phyloP scores from a whole-genome alignment of 495 filamentous ascomycete species.

The Trichoderma erinaceum region DNA sequence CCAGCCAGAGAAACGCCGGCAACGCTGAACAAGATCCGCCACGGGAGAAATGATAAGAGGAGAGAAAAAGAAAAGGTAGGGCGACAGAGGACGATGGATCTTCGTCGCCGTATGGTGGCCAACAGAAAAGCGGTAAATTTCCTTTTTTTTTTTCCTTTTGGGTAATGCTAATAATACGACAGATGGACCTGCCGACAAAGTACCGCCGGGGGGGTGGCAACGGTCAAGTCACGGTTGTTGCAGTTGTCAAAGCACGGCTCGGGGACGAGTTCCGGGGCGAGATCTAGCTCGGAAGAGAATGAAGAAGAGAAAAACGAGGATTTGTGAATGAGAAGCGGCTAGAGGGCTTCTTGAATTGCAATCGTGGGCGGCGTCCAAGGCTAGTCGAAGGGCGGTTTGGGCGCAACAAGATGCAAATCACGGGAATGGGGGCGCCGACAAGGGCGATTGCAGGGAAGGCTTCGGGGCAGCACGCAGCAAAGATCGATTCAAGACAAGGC shows the following conservation, averaged over 20 bases:
- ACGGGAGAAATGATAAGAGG: not conserved
- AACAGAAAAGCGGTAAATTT: conserved; percentile 10
- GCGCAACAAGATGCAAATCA: conserved; percentile 6
- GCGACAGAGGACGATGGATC: not conserved
- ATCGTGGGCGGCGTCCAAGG: not conserved
- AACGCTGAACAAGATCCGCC: not conserved
- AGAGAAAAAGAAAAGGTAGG: not conserved
- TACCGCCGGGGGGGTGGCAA: conserved; percentile 10
- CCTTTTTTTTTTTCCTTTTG: conserved; percentile 7
- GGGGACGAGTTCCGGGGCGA: not conserved
- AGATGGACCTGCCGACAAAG: conserved; percentile 9
- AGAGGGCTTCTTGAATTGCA: not conserved
- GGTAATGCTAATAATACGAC: conserved; percentile 8
- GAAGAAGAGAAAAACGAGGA: not conserved
- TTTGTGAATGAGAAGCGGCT: not conserved
- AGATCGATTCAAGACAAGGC: conserved; percentile 9
- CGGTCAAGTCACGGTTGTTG: not conserved
- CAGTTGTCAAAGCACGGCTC: not conserved
- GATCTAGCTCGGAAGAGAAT: not conserved
- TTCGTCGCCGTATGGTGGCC: not conserved
- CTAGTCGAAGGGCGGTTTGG: not conserved
- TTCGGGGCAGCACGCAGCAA: not conserved
- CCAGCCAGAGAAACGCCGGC: not conserved
- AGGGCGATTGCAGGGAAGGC: conserved; percentile 10
- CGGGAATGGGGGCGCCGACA: not conserved